These are phyloP conservation scores for Solanum chacoense DNA, from an alignment of 305 asterid genomes.

Conservation along the genomic window DNA sequence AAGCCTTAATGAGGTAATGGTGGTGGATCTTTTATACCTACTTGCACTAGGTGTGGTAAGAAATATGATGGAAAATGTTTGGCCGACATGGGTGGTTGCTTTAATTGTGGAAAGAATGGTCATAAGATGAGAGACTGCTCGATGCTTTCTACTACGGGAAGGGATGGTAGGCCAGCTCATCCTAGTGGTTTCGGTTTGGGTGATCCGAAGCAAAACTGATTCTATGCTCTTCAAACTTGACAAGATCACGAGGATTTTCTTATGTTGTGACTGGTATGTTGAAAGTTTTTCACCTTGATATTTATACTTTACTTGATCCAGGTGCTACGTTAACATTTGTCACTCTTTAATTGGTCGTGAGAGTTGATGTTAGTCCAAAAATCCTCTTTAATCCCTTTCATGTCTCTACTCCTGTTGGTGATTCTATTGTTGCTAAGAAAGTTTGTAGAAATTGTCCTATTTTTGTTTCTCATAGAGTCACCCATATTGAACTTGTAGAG, in stretches of 20 bases:
- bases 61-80: neutral
- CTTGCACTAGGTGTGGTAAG: neutral
- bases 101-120: neutral
- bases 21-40: neutral
- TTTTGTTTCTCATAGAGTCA: too few relatives aligned
- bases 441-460: too few relatives aligned
- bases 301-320: neutral
- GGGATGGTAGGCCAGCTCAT: neutral
- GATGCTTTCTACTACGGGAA: neutral
- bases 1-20: neutral
- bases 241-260: neutral
- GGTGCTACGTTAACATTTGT: too few relatives aligned
- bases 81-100: neutral
- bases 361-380: too few relatives aligned
- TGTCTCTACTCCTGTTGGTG: too few relatives aligned
- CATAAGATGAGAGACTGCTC: neutral
- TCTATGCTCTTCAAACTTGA: neutral
- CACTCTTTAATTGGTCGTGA: too few relatives aligned
- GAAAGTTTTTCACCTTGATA: neutral
- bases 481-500: too few relatives aligned
- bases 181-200: neutral
- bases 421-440: too few relatives aligned
- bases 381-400: too few relatives aligned
- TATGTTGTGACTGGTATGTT: neutral
- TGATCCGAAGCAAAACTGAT: neutral